Evolutionary conservation across 2,329 filamentous ascomycete genomes (phyloP).

Genomic region (Dichotomopilus funicola): DNA sequence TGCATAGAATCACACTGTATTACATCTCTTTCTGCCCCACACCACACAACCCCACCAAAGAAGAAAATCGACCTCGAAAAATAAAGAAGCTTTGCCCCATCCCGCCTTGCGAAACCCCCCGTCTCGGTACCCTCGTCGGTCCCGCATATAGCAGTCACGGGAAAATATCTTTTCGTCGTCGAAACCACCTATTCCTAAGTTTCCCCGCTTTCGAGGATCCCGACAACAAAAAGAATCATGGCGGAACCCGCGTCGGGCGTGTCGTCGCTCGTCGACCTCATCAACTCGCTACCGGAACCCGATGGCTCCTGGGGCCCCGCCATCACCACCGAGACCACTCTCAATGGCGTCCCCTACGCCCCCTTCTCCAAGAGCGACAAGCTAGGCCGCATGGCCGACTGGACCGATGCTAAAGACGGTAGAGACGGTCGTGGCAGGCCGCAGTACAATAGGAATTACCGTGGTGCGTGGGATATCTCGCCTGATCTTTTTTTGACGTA

Average conservation of each 20-base stretch:
- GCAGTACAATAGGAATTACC: conserved; percentile 88
- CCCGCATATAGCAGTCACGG: neutral
- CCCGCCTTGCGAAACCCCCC: neutral
- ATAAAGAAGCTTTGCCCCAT: conserved; percentile 2
- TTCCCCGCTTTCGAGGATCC: neutral
- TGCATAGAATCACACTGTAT: neutral
- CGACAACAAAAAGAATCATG: conserved; percentile 15
- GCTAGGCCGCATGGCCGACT: conserved; percentile 97
- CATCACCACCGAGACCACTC: conserved; percentile 74
- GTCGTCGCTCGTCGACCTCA: conserved; percentile 49
- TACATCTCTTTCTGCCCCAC: conserved; percentile 1
- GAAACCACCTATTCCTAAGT: no score
- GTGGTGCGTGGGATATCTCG: conserved; percentile 53
- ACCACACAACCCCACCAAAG: conserved; percentile 12
- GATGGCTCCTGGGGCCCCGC: conserved; percentile 84
- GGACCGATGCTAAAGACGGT: conserved; percentile 88
- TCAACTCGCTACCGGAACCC: conserved; percentile 59
- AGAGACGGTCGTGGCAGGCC: conserved; percentile 66
- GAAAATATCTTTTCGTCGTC: no score
- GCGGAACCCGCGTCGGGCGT: conserved; percentile 18
- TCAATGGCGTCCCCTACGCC: conserved; percentile 93
- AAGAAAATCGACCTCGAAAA: conserved; percentile 11
- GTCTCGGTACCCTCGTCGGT: neutral
- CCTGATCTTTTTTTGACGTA: neutral
- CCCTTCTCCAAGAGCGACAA: conserved; percentile 99